Base-by-base conservation (phyloP, 1,284 basidiomycete species). In the Thecaphora frezii region DNA sequence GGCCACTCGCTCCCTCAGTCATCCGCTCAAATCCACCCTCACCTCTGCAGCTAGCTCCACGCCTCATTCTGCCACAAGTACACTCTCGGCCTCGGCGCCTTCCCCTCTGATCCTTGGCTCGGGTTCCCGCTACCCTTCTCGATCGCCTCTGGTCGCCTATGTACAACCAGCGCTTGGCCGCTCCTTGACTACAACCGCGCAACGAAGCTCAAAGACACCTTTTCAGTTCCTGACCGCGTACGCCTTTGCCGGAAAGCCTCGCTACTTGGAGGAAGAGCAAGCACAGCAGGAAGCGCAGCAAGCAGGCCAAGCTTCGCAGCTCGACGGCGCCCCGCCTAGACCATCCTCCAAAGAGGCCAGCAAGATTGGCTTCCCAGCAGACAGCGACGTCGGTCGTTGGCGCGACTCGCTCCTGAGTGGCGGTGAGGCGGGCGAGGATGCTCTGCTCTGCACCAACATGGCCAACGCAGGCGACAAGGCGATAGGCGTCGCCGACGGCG, bases 231-330 rank as follows among this genome's bases (percentile, higher is more conserved):
- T 88, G 64, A 82, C 90, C 37, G 88, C 87, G 46, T 85, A 85
- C 19, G 88, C 88, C 74, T 91, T 89, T 85, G 87, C 87, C 39
- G 86, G 87, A 39, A 91, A 91, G 77, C 85, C 86, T 12, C 80
- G 82, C 22, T 81, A 38, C 23, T 24, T 54, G n/a, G 49, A 60
- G 13, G 69, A 66, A 7, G 43, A 28, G 46, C 19, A 46, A 37
- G 55, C 64, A 24, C 33, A 36, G 8, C 33, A 36, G 8, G 12
- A 36, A 16, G 12, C 12, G 33, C 33, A 36, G 33, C 33, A 36
- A 28, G 59, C 62, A 38, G 44, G 50, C 28, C 59, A 57, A 25
- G 37, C 49, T 30, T 37, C 49, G 16, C 54, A 62, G n/a, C 37
- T 49, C 23, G 59, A 65, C n/a, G 53, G 44, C 8, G 23, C 43